Conservation (phyloP, 345 rosid genomes). For the Rubroshorea leprosula region DNA sequence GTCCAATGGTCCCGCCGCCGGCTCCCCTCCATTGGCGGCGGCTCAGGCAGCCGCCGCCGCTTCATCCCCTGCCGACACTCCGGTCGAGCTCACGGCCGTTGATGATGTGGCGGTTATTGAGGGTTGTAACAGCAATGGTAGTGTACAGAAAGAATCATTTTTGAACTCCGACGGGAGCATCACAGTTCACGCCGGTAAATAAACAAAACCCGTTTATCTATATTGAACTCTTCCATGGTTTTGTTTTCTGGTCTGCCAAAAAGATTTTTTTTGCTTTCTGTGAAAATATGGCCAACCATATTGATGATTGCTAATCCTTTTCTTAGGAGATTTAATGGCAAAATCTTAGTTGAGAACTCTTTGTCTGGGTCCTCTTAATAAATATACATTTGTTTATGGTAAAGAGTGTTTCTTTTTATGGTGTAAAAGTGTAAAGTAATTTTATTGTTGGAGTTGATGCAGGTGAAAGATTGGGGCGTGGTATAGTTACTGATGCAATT, state of each 20-base stretch:
- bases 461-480: conserved; percentile 97
- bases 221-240: neutral
- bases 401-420: neutral
- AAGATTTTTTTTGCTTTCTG: neutral
- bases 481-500: conserved; percentile 93
- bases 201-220: neutral
- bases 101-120: conserved; percentile 36
- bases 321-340: no score
- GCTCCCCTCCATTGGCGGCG: conserved; percentile 49
- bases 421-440: no score
- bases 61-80: conserved; percentile 36
- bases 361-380: no score
- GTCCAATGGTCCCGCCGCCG: conserved; percentile 55
- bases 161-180: conserved; percentile 87
- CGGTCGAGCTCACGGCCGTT: conserved; percentile 29
- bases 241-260: neutral
- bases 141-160: conserved; percentile 63
- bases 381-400: no score
- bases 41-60: conserved; percentile 38
- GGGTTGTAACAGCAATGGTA: conserved; percentile 34
- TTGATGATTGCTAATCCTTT: no score
- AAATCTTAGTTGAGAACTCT: no score
- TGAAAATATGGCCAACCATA: no score
- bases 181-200: conserved; percentile 85
- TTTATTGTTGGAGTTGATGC: neutral